Conservation (phyloP, 2,329 filamentous ascomycete genomes). For the Aspergillus nomiae region DNA sequence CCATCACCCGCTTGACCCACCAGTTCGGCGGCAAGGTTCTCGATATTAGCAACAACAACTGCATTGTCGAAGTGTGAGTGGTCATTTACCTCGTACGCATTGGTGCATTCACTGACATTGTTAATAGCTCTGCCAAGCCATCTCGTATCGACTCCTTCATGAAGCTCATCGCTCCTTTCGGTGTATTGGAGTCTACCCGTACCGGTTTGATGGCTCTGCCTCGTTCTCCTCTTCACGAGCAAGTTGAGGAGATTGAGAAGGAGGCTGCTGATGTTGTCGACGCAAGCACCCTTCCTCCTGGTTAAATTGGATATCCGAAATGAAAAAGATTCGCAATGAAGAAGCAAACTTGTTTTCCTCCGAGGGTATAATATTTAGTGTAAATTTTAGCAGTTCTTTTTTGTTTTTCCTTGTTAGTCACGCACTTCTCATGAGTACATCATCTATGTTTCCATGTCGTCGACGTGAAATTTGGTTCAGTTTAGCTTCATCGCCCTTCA, state of each 20-base stretch:
- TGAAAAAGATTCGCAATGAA: slow-evolving; percentile 16
- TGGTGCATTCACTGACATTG: slow-evolving; percentile 9
- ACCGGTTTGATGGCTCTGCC: slow-evolving; percentile 97
- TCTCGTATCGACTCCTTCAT: slow-evolving; percentile 95
- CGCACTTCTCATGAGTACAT: not conserved
- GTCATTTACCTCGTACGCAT: not conserved
- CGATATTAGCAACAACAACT: slow-evolving; percentile 97
- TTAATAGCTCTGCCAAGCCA: slow-evolving; percentile 79
- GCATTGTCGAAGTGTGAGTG: slow-evolving; percentile 93
- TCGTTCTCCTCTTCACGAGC: slow-evolving; percentile 80
- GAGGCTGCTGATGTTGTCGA: slow-evolving; percentile 95
- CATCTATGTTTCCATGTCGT: not conserved
- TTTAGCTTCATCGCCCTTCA: not conserved
- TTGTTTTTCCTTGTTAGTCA: not conserved
- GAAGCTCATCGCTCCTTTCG: slow-evolving; percentile 91
- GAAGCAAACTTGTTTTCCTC: slow-evolving; percentile 20
- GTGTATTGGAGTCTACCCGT: slow-evolving; percentile 91
- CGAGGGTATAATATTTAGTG: slow-evolving; percentile 1
- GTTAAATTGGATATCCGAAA: slow-evolving; percentile 54
- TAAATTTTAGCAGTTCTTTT: slow-evolving; percentile 4
- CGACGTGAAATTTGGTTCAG: not conserved
- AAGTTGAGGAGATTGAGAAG: slow-evolving; percentile 73
- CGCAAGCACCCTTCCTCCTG: slow-evolving; percentile 87
- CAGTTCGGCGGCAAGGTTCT: slow-evolving; percentile 97
- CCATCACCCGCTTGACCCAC: slow-evolving; percentile 93